A percentile compares a stretch with the other conserved stretches of the same genome.
Conservation (phyloP, 2,329 filamentous ascomycete species). For the Juglanconis oblonga region DNA sequence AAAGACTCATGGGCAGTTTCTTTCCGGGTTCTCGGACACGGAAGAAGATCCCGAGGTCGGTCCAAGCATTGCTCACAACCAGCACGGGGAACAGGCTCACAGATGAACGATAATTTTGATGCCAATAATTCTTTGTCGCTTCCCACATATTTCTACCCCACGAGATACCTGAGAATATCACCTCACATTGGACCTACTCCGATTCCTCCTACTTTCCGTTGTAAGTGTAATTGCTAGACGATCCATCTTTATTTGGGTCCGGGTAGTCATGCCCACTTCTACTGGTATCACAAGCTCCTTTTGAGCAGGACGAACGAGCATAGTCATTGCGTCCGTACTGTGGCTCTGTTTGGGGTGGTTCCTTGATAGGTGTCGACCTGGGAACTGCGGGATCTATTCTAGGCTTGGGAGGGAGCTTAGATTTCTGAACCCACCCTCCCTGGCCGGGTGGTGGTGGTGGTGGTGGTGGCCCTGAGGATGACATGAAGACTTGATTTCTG, state of each 20-base stretch:
- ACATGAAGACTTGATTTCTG: background rate
- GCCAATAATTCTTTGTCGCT: too few relatives aligned
- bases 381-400: background rate
- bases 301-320: background rate
- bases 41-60: too few relatives aligned
- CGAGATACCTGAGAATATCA: too few relatives aligned
- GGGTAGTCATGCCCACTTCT: too few relatives aligned
- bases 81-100: too few relatives aligned
- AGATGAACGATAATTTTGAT: too few relatives aligned
- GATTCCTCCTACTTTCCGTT: too few relatives aligned
- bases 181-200: too few relatives aligned
- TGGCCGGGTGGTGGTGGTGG: background rate
- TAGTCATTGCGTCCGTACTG: background rate
- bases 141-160: too few relatives aligned
- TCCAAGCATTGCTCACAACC: too few relatives aligned
- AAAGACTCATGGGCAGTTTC: too few relatives aligned
- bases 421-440: background rate
- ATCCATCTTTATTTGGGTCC: background rate
- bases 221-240: background rate
- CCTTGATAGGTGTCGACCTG: background rate
- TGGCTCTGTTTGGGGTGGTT: background rate
- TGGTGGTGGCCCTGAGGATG: background rate
- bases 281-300: background rate
- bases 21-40: too few relatives aligned
- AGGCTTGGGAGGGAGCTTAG: background rate